These are phyloP conservation scores for Suhomyces ambrosiae DNA, from an alignment of 1,139 yeast species.

Conservation along the genomic window DNA sequence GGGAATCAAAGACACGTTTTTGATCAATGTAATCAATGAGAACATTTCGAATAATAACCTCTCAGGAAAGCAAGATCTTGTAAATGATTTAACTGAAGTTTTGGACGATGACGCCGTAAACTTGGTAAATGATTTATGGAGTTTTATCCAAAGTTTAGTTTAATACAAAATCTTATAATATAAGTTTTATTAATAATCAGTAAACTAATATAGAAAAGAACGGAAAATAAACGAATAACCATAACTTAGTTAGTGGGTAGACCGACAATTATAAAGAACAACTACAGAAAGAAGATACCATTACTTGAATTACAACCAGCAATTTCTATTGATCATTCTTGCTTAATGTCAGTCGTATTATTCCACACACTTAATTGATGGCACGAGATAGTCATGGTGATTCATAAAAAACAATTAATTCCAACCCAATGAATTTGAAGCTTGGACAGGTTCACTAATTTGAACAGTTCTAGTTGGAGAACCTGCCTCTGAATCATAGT, in stretches of 20 bases:
- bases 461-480: constrained; percentile 26
- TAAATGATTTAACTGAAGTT: constrained; percentile 52
- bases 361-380: background rate
- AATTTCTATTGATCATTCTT: too few species aligned
- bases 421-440: constrained; percentile 53
- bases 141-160: constrained; percentile 18
- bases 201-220: constrained; percentile 1
- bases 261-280: constrained; percentile 9
- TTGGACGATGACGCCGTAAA: constrained; percentile 57
- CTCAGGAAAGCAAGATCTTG: constrained; percentile 31
- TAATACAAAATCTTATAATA: background rate
- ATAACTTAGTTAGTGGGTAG: background rate
- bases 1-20: constrained; percentile 54
- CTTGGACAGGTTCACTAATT: constrained; percentile 49
- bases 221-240: background rate
- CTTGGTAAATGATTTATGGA: constrained; percentile 42
- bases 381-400: constrained; percentile 1
- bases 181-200: background rate
- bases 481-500: constrained; percentile 14
- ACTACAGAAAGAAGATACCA: too few species aligned
- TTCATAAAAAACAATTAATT: constrained; percentile 6
- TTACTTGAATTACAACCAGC: too few species aligned
- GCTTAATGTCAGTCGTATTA: constrained; percentile 8
- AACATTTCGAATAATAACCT: constrained; percentile 37
- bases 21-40: constrained; percentile 45